Percentiles rank a stretch among this genome's conserved stretches.
Evolutionary conservation across 805 yeast species (phyloP).

Genomic region (Saturnispora serradocipensis): DNA sequence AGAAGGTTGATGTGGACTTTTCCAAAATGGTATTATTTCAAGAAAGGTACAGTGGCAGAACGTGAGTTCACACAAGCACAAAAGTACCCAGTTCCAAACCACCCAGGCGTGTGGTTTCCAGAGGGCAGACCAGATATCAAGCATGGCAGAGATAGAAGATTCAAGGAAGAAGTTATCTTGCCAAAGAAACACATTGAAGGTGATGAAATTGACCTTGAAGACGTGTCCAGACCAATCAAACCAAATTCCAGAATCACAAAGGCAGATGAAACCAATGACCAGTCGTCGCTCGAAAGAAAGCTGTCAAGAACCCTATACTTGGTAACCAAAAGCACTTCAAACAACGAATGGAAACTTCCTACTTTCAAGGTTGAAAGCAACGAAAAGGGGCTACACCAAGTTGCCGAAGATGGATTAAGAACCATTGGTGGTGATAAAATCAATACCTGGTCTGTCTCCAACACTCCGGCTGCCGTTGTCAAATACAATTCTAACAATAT

Average conservation of each 20-base stretch:
- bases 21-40: slow-evolving; percentile 87
- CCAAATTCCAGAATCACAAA: slow-evolving; percentile 66
- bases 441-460: slow-evolving; percentile 87
- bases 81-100: slow-evolving; percentile 60
- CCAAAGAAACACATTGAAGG: slow-evolving; percentile 40
- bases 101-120: slow-evolving; percentile 70
- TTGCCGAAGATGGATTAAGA: slow-evolving; percentile 69
- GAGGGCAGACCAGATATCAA: slow-evolving; percentile 79
- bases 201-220: slow-evolving; percentile 32
- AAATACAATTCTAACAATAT: slow-evolving; percentile 29
- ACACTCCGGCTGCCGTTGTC: slow-evolving; percentile 70
- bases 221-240: slow-evolving; percentile 57
- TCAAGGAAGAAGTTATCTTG: slow-evolving; percentile 66
- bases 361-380: slow-evolving; percentile 36
- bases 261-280: slow-evolving; percentile 61
- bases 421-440: slow-evolving; percentile 63
- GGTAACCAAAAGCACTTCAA: slow-evolving; percentile 37
- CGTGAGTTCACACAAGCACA: slow-evolving; percentile 70
- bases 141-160: slow-evolving; percentile 82
- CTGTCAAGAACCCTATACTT: slow-evolving; percentile 75
- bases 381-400: slow-evolving; percentile 49
- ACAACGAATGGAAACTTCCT: slow-evolving; percentile 71
- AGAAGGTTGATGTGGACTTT: slow-evolving; percentile 95
- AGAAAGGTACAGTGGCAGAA: slow-evolving; percentile 82
- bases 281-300: slow-evolving; percentile 64